phyloP scores from a whole-genome alignment of 2,329 filamentous ascomycete species.

The Colletotrichum sp. region DNA sequence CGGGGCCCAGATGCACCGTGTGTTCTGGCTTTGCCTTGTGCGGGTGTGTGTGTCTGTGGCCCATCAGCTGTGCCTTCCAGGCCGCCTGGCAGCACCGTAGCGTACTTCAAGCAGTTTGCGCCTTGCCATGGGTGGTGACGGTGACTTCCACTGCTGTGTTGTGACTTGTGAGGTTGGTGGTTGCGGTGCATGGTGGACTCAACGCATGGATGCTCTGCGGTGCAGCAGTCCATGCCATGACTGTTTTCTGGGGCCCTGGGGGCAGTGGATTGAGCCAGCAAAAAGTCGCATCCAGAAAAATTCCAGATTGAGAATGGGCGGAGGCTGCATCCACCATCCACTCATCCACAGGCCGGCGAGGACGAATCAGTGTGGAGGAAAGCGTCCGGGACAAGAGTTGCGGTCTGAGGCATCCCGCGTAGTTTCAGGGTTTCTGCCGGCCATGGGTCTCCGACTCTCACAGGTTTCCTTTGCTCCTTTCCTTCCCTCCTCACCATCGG shows the following conservation, averaged over 20 bases:
- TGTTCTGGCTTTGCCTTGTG: constrained; percentile 13
- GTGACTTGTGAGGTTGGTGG: not conserved
- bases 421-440: constrained; percentile 13
- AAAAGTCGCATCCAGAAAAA: constrained; percentile 14
- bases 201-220: not conserved
- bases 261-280: not conserved
- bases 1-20: constrained; percentile 7
- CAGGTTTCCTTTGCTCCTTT: not conserved
- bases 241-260: not conserved
- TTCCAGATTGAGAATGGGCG: constrained; percentile 12
- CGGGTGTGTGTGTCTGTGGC: not conserved
- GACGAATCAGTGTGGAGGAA: constrained; percentile 10
- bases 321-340: not conserved
- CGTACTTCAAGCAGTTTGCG: not conserved
- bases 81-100: not conserved
- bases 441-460: not conserved
- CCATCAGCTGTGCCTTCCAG: not conserved
- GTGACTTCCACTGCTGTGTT: not conserved
- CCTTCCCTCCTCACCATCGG: not conserved
- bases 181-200: not conserved
- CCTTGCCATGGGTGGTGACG: not conserved
- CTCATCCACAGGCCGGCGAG: not conserved
- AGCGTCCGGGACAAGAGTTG: constrained; percentile 10
- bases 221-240: not conserved
- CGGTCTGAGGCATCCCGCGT: constrained; percentile 18